Evolutionary conservation across 1,284 basidiomycete genomes (phyloP), one percentile per base, ranked within the genome.

Genomic region (Caloboletus firmus): DNA sequence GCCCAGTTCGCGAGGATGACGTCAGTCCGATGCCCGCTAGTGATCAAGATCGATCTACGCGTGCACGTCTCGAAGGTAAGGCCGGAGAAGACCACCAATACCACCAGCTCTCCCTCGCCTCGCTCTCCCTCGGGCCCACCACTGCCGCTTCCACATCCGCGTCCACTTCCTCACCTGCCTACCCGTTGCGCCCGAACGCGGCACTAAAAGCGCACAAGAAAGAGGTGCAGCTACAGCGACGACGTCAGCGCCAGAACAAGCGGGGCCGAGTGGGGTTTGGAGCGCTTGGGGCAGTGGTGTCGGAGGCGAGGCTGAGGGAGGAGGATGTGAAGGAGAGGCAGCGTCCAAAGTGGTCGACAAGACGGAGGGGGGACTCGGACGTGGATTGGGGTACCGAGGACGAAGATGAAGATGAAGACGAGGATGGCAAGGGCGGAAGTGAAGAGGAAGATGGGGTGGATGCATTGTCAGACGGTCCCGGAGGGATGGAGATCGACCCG

Each of bases 341-440:
- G 15, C 82, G 81, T 60, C 72, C 76, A 15, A 71, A 72, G 52
- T 72, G 73, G 66, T 71, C 73, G n/a, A 76, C 82, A 61, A 73
- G 81, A 66, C 75, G 85, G 55, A 70, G 75, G 50, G 84, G 79
- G 0, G 86, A 88, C 67, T 87, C 85, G 17, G 89, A 90, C 68
- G 58, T 89, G 31, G 83, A 90, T 50, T 89, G 86, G 85, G 87
- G 86, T 1, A 80, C 80, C 49, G 78, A 73, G 5, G 57, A 65
- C n/a, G 76, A 74, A 30, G 72, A 66, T 11, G 69, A 57, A 6
- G 60, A 54, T 1, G 55, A 50, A 18, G 59, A 55, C n/a, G 8
- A 18, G 1, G 76, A 77, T 42, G 74, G 71, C 12, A 50, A 53
- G 12, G 56, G 56, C 1, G 56, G 59, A 37, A 61, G 59, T 4